Percentiles rank a stretch among this genome's conserved stretches.
Evolutionary conservation across 2,329 filamentous ascomycete species (phyloP).

Genomic region (Sarocladiaceae sp.): DNA sequence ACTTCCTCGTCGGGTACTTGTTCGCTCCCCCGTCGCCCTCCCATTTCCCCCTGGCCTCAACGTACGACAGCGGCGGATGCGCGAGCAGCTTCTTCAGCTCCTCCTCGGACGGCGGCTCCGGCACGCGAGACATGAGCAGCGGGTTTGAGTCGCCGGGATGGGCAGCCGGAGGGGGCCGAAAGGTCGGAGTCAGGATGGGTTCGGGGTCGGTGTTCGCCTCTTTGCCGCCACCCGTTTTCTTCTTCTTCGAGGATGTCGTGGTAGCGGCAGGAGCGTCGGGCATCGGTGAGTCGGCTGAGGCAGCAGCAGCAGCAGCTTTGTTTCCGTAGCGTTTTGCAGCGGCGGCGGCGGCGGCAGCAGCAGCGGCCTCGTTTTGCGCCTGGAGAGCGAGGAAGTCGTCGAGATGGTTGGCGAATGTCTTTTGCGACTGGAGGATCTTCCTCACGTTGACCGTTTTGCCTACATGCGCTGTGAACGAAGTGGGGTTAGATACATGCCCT

Average conservation of each 20-base stretch:
- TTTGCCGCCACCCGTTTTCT: too few relatives aligned
- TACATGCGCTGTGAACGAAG: constrained; percentile 31
- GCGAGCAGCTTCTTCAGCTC: constrained; percentile 60
- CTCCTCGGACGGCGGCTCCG: constrained; percentile 48
- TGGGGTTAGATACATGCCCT: neutral
- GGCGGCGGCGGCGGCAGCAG: constrained; percentile 24
- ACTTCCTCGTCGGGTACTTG: constrained; percentile 53
- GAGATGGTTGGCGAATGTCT: constrained; percentile 77
- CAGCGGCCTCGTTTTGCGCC: constrained; percentile 33
- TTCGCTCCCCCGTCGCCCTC: constrained; percentile 15
- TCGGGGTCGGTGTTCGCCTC: constrained; percentile 10
- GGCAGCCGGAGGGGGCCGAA: constrained; percentile 22
- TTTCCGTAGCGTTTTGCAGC: constrained; percentile 21
- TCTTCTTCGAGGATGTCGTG: neutral
- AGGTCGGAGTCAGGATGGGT: constrained; percentile 29
- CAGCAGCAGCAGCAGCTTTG: constrained; percentile 12
- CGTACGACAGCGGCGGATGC: constrained; percentile 60
- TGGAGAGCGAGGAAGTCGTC: constrained; percentile 68
- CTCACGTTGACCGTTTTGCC: constrained; percentile 66
- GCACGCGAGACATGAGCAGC: constrained; percentile 52
- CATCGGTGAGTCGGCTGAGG: constrained; percentile 19
- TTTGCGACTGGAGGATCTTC: constrained; percentile 72
- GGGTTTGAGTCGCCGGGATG: constrained; percentile 49
- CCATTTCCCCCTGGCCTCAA: constrained; percentile 51
- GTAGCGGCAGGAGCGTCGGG: constrained; percentile 14